Evolutionary conservation across 129 eudicot genomes (phyloP).

Genomic region (Calendula officinalis): DNA sequence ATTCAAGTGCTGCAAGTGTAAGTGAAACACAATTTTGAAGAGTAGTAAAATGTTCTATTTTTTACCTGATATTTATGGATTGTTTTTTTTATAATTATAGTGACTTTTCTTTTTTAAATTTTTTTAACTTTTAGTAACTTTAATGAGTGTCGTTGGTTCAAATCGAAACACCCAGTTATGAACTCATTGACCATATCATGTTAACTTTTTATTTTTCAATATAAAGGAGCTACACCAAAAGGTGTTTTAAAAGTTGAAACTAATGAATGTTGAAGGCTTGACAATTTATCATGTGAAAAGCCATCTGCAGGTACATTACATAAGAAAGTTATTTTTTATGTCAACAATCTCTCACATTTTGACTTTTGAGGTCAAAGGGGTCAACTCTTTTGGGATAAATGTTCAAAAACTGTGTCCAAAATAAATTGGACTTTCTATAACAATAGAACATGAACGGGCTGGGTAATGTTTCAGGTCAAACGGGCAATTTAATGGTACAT

Average conservation of each 20-base stretch:
- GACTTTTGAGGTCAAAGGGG: conserved; percentile 14
- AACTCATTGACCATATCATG: not conserved
- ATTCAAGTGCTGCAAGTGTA: conserved; percentile 84
- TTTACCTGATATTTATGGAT: too few species aligned
- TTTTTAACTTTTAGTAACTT: too few species aligned
- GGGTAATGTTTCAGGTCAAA: too few species aligned
- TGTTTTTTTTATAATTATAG: not conserved
- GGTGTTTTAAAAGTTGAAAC: conserved; percentile 91
- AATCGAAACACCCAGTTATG: not conserved
- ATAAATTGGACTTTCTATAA: not conserved
- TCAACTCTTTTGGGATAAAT: not conserved
- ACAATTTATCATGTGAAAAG: conserved; percentile 97
- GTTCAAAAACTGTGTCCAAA: not conserved
- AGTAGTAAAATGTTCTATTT: too few species aligned
- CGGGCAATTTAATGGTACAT: too few species aligned
- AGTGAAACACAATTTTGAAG: conserved; percentile 66
- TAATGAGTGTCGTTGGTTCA: not conserved
- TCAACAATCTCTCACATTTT: conserved; percentile 2
- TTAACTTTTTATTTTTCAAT: conserved; percentile 28
- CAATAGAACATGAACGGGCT: too few species aligned
- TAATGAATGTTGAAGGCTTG: conserved; percentile 88
- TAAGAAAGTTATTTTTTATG: not conserved
- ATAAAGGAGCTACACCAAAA: conserved; percentile 89
- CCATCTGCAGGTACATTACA: conserved; percentile 67
- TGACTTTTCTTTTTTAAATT: not conserved